Evolutionary conservation across 208 protist species (phyloP).

Genomic region (Borovskyia barvae): DNA sequence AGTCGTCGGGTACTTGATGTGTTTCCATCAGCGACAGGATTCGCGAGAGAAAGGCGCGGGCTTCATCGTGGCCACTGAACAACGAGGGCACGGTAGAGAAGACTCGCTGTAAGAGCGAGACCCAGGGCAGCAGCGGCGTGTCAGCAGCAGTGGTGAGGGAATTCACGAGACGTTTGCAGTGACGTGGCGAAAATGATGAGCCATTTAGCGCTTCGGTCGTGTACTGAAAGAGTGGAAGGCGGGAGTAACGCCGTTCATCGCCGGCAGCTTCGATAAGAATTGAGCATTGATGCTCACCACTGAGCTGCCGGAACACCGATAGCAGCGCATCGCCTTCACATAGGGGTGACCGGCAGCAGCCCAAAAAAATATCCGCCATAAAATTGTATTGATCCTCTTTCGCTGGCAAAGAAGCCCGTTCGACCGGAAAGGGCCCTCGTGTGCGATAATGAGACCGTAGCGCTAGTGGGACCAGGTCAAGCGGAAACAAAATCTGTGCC

Average conservation of each 20-base stretch:
- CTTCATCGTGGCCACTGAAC: constrained; percentile 10
- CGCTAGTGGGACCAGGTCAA: constrained; percentile 22
- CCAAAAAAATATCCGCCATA: constrained; percentile 21
- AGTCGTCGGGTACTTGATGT: neutral
- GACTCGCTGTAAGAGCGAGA: neutral
- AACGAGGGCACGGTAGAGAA: neutral
- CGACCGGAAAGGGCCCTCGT: no score
- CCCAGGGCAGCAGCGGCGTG: neutral
- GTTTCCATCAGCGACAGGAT: constrained; percentile 8
- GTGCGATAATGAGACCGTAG: constrained; percentile 13
- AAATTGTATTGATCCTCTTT: no score
- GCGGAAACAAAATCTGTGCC: constrained; percentile 10
- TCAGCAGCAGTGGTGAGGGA: neutral
- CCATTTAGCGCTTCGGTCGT: neutral
- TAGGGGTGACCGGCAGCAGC: constrained; percentile 15
- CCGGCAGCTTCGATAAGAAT: neutral
- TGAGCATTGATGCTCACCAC: constrained; percentile 14
- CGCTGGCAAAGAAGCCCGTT: no score
- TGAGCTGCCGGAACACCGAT: constrained; percentile 14
- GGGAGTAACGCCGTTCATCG: neutral
- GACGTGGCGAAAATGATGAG: neutral
- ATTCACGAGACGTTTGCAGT: constrained; percentile 9
- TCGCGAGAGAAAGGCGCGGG: constrained; percentile 1
- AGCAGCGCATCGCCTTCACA: constrained; percentile 8
- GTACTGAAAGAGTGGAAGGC: neutral